Base-by-base conservation (phyloP, 305 asterid species). In the Fraxinus platypoda region DNA sequence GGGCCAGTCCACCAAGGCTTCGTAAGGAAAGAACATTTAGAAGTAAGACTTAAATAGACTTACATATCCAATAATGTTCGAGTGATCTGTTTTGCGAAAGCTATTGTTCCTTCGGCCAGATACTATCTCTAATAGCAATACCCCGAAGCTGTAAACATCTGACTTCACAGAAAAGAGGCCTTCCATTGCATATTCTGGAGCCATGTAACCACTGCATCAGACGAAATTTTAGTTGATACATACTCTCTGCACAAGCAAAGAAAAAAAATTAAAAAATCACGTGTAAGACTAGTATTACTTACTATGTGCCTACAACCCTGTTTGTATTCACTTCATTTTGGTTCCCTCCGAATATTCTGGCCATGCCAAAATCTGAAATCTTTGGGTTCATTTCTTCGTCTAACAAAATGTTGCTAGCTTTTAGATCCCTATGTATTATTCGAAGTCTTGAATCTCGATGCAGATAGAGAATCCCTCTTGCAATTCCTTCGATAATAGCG, bases 361-460 rank as follows among this genome's bases (percentile, higher is more conserved):
- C 99, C 99, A 94, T 93, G 73, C 99, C 99, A 73, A 95, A 95
- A 87, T 95, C 99, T 59, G 99, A 92, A 64, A 95, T 94, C 74
- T 93, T 95, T 3, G 99, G 99, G 88, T 87, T 92, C 99, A 95
- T 94, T 19, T 94, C 97, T 80, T 86, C 93, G 73, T 95, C 99
- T 88, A 95, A 82, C 84, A 95, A 83, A 84, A 95, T 91, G 87
- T 95, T 95, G 90, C 99, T 92, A 0, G 93, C 95, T 88, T 95
- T 95, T 59, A 95, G 84, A 78, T 95, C 98, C 75, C 99, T 82
- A 79, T 95, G 99, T 81, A 95, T 90, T 52, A 94, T 94, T 81
- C 97, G 87, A 30, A 95, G 93, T 83, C 98, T 94, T 19, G 99
- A 95, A 88, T 95, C 99, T 26, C 98, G 91, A 82, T 95, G 99